These are phyloP conservation scores for Aspergillus saccharolyticus DNA, from an alignment of 495 filamentous ascomycete species.

Conservation along the genomic window DNA sequence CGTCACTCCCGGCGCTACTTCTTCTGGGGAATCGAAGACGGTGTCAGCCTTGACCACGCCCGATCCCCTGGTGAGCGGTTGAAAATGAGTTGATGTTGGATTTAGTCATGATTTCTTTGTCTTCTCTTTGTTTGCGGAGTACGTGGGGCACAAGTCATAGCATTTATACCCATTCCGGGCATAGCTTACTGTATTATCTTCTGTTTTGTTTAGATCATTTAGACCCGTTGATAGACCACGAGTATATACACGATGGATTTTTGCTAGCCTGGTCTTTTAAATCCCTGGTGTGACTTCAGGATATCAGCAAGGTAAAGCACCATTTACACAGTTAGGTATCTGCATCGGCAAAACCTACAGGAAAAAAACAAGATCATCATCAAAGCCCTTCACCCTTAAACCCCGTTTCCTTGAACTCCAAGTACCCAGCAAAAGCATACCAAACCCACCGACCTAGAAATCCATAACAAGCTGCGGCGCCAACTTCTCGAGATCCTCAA, in stretches of 20 bases:
- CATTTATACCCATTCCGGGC: constrained; percentile 4
- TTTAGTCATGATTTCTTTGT: not conserved
- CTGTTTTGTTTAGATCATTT: not conserved
- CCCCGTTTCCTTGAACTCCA: constrained; percentile 1
- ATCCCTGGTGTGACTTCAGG: not conserved
- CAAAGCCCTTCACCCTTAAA: not conserved
- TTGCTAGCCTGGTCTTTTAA: not conserved
- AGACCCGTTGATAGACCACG: not conserved
- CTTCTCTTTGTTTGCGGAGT: not conserved
- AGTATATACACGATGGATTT: not conserved
- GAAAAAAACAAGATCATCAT: not conserved
- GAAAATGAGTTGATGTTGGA: not conserved
- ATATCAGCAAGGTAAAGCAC: constrained; percentile 1
- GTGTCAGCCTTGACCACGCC: constrained; percentile 22
- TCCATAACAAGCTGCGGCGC: constrained; percentile 87
- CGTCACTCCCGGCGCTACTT: constrained; percentile 16
- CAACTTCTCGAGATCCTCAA: constrained; percentile 78
- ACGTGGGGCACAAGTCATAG: not conserved
- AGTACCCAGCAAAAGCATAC: not conserved
- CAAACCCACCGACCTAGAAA: constrained; percentile 50
- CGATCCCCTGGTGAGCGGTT: constrained; percentile 36
- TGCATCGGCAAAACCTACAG: not conserved
- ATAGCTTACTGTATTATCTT: not conserved
- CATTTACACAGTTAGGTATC: constrained; percentile 11
- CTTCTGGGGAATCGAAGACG: constrained; percentile 12